These are phyloP conservation scores for Annulohypoxylon truncatum DNA, from an alignment of 2,329 filamentous ascomycete genomes.

Conservation along the genomic window DNA sequence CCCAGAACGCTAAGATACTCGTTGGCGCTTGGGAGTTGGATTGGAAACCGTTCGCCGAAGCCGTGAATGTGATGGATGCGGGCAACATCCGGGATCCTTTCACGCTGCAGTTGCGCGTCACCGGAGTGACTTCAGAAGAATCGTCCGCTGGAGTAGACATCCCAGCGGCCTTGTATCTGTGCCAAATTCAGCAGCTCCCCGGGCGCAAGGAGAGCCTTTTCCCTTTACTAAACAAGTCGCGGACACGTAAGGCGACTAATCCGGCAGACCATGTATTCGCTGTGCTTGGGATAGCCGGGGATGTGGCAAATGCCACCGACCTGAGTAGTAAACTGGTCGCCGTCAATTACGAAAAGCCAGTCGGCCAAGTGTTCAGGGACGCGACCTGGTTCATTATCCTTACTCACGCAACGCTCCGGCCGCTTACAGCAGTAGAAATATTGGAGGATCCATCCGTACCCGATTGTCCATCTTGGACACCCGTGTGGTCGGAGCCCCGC, in stretches of 20 bases:
- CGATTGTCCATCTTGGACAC: constrained; percentile 9
- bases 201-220: constrained; percentile 1
- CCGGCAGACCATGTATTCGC: constrained; percentile 8
- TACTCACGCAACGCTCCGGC: constrained; percentile 8
- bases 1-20: constrained; percentile 6
- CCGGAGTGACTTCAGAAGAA: constrained; percentile 1
- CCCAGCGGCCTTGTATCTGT: background rate
- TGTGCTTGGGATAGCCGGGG: constrained; percentile 8
- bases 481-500: constrained; percentile 12
- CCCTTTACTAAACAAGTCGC: background rate
- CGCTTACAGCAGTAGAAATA: background rate
- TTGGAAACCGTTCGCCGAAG: constrained; percentile 17
- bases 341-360: constrained; percentile 12
- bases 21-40: constrained; percentile 10
- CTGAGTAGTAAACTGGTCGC: background rate
- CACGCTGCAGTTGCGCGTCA: constrained; percentile 2
- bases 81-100: constrained; percentile 4
- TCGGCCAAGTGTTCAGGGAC: background rate
- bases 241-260: constrained; percentile 4
- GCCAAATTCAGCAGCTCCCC: constrained; percentile 7
- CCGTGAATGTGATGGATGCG: background rate
- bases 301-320: background rate
- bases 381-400: constrained; percentile 20
- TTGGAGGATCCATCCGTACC: background rate
- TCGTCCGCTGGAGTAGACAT: constrained; percentile 1